Evolutionary conservation across 2,329 filamentous ascomycete species (phyloP).

Genomic region (Byssothecium circinans): DNA sequence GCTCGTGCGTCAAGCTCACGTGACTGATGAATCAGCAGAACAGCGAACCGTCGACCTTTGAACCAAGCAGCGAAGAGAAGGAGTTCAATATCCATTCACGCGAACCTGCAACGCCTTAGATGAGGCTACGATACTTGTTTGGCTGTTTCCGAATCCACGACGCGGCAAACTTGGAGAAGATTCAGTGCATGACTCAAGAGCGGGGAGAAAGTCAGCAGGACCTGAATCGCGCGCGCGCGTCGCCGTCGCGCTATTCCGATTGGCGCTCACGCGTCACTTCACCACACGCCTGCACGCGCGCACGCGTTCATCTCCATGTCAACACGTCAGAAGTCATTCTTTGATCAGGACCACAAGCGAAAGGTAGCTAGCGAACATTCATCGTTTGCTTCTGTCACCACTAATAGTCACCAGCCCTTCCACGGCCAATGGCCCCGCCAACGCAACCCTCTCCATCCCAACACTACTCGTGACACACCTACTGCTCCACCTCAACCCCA

Average conservation of each 20-base stretch:
- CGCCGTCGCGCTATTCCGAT: conserved; percentile 1
- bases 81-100: too few relatives aligned
- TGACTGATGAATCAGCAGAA: too few relatives aligned
- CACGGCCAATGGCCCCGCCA: conserved; percentile 42
- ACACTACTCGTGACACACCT: conserved; percentile 13
- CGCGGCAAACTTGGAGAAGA: too few relatives aligned
- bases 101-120: too few relatives aligned
- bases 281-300: conserved; percentile 2
- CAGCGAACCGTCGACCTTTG: too few relatives aligned
- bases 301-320: conserved; percentile 41
- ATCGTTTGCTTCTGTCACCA: neutral
- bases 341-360: conserved; percentile 49
- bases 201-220: too few relatives aligned
- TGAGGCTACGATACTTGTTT: too few relatives aligned
- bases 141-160: too few relatives aligned
- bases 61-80: too few relatives aligned
- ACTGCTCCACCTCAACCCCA: conserved; percentile 34
- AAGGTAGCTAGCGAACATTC: conserved; percentile 39
- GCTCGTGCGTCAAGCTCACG: too few relatives aligned
- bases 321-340: conserved; percentile 55
- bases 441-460: conserved; percentile 28
- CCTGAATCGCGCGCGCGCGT: too few relatives aligned
- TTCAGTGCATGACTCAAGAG: too few relatives aligned
- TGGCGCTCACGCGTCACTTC: conserved; percentile 13
- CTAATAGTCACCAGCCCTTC: conserved; percentile 18